Evolutionary conservation across 768 basidiomycete species (phyloP), one percentile per base, ranked within the genome.

Genomic region (Termitomyces heimii): DNA sequence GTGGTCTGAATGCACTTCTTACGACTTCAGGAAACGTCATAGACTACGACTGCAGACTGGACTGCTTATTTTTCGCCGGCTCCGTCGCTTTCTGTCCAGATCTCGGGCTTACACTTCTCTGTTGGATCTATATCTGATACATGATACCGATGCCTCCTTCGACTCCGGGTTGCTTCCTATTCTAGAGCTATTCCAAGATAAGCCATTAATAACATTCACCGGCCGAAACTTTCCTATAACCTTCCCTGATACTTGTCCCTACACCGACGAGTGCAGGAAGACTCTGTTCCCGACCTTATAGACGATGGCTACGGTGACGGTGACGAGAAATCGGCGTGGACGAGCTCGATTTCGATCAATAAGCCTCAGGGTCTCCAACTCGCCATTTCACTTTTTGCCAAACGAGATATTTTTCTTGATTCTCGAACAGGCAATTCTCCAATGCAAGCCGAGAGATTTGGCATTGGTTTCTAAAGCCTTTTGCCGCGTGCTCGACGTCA

Each of bases 361-460:
- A 44, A 69, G 67, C 39, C 62, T 64, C 14, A 63, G 60, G 35
- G 45, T 62, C 4, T 43, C 62, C 12, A 54, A 61, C 45, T 58
- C 71, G 8, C 68, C 65, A 2, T 50, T 77, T 51, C 62, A 63
- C 48, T 63, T 77, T 10, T 48, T 58, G 8, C 77, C 77, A 20
- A 55, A 68, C 8, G 77, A 78, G 62, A 65, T 78, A 40, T 61
- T 71, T 14, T 61, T 75, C 26, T 62, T 66, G 31, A 73, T 78
- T 44, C 62, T 77, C 24, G 73, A 76, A 61, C 55, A 67, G 18
- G 67, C 70, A n/a, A 66, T 76, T 16, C 50, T 61, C 7, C 60
- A 66, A 6, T 65, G 64, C 39, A 66, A 67, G 28, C 69, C 72
- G n/a, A 65, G 55, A 32, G 60, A 62, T 51, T 63, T 75, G 28